Base-by-base conservation (phyloP, 768 basidiomycete species). In the Pisolithus orientalis region DNA sequence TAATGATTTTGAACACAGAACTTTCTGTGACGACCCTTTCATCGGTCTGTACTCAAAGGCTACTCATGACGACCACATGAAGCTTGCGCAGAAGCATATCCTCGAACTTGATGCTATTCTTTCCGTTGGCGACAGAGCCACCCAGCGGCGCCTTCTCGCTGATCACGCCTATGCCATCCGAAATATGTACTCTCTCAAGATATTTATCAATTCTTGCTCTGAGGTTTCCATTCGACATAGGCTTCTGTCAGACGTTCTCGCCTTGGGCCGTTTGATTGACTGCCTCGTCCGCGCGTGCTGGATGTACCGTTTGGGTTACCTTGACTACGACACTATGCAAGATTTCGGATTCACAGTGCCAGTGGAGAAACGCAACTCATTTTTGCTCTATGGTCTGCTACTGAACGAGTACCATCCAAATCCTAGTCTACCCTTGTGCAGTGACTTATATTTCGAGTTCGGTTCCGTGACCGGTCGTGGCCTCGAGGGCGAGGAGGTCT, bases 311-410 rank as follows among this genome's bases (percentile, higher is more conserved):
- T 21, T 21, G 21, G 21, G 21, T 21, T 1, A 21, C 21, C 21
- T 21, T 45, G 4, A 17, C 6, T 13, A 8, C 9, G 31, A 25
- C n/a, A 14, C 13, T 43, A n/a, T 21, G 6, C 25, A 11, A 17
- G 70, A 72, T 45, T 73, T 67, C 50, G 70, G 72, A 5, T 72
- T 74, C 48, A 39, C 43, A 1, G 59, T 55, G 6, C 34, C 24
- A 14, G 8, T 39, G n/a, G 21, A 9, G 47, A 49, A 6, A 25
- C 39, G 8, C 21, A 21, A 21, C 21, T 21, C 21, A 21, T 21
- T 21, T 2, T 21, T 21, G 21, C 21, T 21, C 21, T 21, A 21
- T 21, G 21, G 21, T 21, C 21, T 21, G 21, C 21, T 21, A 21
- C 21, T 21, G 21, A 21, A 21, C 21, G 21, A 2, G 21, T 21